Conservation (phyloP, 768 basidiomycete genomes). For the Lactifluus volemus region DNA sequence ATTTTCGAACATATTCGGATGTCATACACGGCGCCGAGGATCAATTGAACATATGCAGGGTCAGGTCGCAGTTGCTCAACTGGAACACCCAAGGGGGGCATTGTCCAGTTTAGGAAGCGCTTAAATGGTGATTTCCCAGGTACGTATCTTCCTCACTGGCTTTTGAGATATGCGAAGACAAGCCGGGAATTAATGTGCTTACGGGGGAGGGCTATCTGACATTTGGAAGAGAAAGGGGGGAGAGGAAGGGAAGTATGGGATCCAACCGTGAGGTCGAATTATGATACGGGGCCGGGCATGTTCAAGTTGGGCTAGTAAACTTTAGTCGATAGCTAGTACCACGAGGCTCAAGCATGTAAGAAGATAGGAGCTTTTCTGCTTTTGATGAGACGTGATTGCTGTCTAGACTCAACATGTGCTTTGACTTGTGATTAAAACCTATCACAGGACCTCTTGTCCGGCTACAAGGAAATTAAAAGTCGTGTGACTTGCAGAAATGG, state of each 20-base stretch:
- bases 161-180: neutral
- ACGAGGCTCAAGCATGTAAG: neutral
- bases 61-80: constrained; percentile 1
- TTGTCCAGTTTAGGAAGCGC: constrained; percentile 3
- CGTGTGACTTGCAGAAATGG: neutral
- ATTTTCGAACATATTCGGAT: constrained; percentile 11
- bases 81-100: neutral
- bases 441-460: neutral
- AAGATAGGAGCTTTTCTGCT: neutral
- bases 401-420: neutral
- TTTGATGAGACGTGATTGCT: neutral
- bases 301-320: neutral
- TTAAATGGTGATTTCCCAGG: neutral
- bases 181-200: neutral
- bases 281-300: neutral
- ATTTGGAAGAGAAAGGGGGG: neutral
- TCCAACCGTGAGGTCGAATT: neutral
- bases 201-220: constrained; percentile 11
- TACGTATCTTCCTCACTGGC: constrained; percentile 2
- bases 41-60: neutral
- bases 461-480: neutral
- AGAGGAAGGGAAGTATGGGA: neutral
- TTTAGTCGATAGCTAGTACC: neutral
- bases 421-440: neutral
- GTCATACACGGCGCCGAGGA: neutral